A percentile compares a stretch with the other conserved stretches of the same genome.
Conservation (phyloP, 345 rosid species). For the Kernera saxatilis region DNA sequence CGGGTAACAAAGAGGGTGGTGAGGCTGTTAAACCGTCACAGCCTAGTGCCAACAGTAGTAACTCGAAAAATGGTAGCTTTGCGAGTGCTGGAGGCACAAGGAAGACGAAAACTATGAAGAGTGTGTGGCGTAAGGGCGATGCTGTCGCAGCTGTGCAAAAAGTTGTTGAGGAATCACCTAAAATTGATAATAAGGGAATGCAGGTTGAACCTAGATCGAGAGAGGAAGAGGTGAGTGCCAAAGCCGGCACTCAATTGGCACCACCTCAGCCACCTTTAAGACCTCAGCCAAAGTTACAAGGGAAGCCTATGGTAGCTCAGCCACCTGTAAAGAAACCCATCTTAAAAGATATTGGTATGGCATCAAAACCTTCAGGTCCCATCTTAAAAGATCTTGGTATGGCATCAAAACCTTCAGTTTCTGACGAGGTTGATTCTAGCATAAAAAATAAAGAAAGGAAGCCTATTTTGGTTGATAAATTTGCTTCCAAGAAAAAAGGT, state of each 20-base stretch:
- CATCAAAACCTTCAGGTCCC: slow-evolving; percentile 44
- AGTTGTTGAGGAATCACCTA: slow-evolving; percentile 57
- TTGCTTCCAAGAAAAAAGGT: slow-evolving; percentile 67
- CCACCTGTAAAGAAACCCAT: slow-evolving; percentile 56
- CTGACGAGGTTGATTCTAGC: slow-evolving; percentile 39
- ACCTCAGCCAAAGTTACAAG: slow-evolving; percentile 68
- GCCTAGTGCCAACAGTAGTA: slow-evolving; percentile 26
- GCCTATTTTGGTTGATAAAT: slow-evolving; percentile 91
- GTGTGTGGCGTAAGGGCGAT: slow-evolving; percentile 98
- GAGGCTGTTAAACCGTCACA: slow-evolving; percentile 30
- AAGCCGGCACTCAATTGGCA: slow-evolving; percentile 30
- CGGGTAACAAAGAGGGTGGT: slow-evolving; percentile 29
- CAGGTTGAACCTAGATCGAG: slow-evolving; percentile 25
- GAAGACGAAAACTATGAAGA: slow-evolving; percentile 68
- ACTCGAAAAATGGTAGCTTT: slow-evolving; percentile 28
- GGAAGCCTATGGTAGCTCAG: slow-evolving; percentile 64
- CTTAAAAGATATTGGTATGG: slow-evolving; percentile 80
- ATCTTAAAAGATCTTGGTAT: slow-evolving; percentile 83
- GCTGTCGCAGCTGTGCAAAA: slow-evolving; percentile 50
- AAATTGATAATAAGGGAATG: slow-evolving; percentile 26
- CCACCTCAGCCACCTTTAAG: slow-evolving; percentile 55
- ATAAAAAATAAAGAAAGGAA: slow-evolving; percentile 58
- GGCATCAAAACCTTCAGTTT: slow-evolving; percentile 36
- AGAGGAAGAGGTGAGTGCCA: slow-evolving; percentile 34
- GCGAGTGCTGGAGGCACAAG: slow-evolving; percentile 29